Percentiles rank a stretch among this genome's conserved stretches.
Evolutionary conservation across 179 eudicot species (phyloP).

Genomic region (Actinidia arguta): DNA sequence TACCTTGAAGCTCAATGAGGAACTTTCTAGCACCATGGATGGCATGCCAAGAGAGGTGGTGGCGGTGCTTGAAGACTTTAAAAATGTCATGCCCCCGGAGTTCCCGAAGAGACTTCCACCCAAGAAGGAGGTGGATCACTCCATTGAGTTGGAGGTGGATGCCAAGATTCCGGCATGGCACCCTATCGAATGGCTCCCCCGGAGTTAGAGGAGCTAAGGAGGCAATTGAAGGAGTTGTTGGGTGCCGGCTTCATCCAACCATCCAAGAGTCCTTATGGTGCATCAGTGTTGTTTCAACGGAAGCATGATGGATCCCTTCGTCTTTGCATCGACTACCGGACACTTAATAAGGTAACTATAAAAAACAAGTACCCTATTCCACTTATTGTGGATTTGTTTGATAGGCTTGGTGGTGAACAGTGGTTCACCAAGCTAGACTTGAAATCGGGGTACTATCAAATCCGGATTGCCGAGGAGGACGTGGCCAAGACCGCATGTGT

Average conservation of each 20-base stretch:
- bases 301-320: not conserved
- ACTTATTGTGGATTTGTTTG: not conserved
- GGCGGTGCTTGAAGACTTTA: too few species aligned
- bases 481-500: not conserved
- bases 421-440: not conserved
- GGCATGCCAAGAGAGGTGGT: too few species aligned
- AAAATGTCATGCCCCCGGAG: too few species aligned
- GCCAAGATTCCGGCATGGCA: not conserved
- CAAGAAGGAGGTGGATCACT: too few species aligned
- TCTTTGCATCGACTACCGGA: not conserved
- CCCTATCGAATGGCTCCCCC: not conserved
- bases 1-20: too few species aligned
- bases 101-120: too few species aligned
- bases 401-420: not conserved
- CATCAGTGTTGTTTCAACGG: not conserved
- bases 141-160: too few species aligned
- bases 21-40: too few species aligned
- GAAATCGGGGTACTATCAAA: not conserved
- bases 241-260: slow-evolving; percentile 2
- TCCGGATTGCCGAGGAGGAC: not conserved
- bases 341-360: not conserved
- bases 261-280: not conserved
- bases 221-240: not conserved
- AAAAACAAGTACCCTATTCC: not conserved
- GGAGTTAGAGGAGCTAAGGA: not conserved